Conservation (phyloP, 345 rosid genomes). For the Hibiscus trionum region DNA sequence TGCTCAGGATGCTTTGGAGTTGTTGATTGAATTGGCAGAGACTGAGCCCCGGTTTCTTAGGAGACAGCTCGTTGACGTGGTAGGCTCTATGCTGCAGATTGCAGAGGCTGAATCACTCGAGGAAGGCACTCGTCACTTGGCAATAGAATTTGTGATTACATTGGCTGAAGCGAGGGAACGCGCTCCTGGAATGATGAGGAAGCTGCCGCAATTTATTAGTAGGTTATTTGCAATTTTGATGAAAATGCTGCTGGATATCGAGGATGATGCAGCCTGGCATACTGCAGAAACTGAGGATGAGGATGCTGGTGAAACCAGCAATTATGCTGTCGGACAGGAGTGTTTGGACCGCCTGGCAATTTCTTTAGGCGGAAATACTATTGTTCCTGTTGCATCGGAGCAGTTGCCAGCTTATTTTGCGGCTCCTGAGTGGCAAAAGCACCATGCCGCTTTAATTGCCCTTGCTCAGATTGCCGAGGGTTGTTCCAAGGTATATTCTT, state of each 20-base stretch:
- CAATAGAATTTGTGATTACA: constrained; percentile 87
- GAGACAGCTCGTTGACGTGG: constrained; percentile 84
- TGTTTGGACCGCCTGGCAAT: constrained; percentile 92
- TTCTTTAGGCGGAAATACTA: constrained; percentile 89
- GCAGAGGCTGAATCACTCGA: constrained; percentile 88
- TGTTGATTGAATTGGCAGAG: constrained; percentile 87
- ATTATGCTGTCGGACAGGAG: constrained; percentile 90
- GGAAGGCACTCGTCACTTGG: constrained; percentile 86
- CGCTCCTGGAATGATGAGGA: constrained; percentile 99
- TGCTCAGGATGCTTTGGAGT: constrained; percentile 89
- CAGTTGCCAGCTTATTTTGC: constrained; percentile 74
- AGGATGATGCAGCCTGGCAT: constrained; percentile 93
- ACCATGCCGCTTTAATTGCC: constrained; percentile 45
- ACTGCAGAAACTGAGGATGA: constrained; percentile 84
- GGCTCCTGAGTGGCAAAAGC: constrained; percentile 98
- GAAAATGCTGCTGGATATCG: constrained; percentile 83
- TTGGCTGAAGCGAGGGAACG: constrained; percentile 94
- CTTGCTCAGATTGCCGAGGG: neutral
- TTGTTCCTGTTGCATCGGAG: constrained; percentile 94
- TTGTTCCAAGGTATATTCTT: neutral
- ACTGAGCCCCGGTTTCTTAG: constrained; percentile 84
- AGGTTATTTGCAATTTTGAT: constrained; percentile 78
- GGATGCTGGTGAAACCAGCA: constrained; percentile 92
- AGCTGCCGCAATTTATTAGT: constrained; percentile 85
- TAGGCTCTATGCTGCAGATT: constrained; percentile 92